Conservation (phyloP, 164 flowering plant species). For the Piper longum region DNA sequence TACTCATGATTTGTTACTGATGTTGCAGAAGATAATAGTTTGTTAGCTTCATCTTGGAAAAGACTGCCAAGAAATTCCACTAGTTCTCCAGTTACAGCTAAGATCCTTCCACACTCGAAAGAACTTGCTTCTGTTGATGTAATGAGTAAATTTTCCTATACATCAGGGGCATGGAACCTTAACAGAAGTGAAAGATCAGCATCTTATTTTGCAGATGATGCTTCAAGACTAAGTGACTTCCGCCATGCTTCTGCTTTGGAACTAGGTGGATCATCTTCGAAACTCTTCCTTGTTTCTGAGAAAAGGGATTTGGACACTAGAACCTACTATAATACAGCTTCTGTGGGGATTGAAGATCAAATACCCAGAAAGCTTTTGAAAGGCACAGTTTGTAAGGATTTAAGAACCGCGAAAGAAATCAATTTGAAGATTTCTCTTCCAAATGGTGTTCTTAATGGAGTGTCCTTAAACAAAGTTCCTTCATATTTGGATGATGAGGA, state of each 20-base stretch:
- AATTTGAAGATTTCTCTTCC: conserved; percentile 24
- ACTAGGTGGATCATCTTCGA: conserved; percentile 12
- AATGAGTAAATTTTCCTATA: conserved; percentile 8
- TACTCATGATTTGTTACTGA: conserved; percentile 3
- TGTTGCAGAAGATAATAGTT: conserved; percentile 7
- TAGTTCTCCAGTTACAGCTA: conserved; percentile 13
- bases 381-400: conserved; percentile 18
- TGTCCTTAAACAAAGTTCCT: conserved; percentile 8
- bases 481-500: conserved; percentile 17
- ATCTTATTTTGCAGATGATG: conserved; percentile 12
- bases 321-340: conserved; percentile 3
- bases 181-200: conserved; percentile 6
- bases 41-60: conserved; percentile 19
- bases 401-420: conserved; percentile 24
- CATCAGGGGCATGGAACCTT: conserved; percentile 11
- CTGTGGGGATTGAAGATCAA: conserved; percentile 6
- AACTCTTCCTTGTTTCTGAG: conserved; percentile 14
- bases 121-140: conserved; percentile 2
- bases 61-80: conserved; percentile 9
- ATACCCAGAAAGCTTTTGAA: conserved; percentile 13
- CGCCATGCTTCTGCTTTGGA: conserved; percentile 9
- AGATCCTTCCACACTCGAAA: conserved; percentile 11
- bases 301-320: conserved; percentile 4
- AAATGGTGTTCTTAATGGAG: conserved; percentile 16
- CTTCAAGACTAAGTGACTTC: conserved; percentile 11